phyloP scores from a whole-genome alignment of 2,329 filamentous ascomycete species.

The Huntiella bhutanensis region DNA sequence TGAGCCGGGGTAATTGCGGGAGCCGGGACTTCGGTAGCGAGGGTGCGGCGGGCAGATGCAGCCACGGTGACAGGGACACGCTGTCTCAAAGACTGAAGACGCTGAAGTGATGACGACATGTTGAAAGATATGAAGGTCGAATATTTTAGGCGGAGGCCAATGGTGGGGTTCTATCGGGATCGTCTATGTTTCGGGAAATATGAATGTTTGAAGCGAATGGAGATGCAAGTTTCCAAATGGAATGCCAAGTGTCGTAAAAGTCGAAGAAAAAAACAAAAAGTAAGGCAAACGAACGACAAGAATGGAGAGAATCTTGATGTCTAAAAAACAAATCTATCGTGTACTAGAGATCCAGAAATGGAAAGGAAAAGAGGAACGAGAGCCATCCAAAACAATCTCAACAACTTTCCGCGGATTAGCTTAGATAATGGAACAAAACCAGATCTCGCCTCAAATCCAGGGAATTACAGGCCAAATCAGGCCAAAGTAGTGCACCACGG shows the following conservation, averaged over 20 bases:
- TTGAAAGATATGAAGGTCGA: constrained; percentile 18
- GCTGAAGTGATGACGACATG: constrained; percentile 23
- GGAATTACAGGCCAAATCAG: not conserved
- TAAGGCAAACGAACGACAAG: not conserved
- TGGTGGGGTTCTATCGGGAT: not conserved
- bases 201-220: not conserved
- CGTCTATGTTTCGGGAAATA: not conserved
- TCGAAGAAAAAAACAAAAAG: not conserved
- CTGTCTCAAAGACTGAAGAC: constrained; percentile 25
- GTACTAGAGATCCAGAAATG: not conserved
- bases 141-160: not conserved
- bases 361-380: not conserved
- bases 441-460: not conserved
- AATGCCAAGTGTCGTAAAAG: not conserved
- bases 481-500: not conserved
- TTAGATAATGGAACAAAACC: not conserved
- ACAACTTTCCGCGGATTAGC: constrained; percentile 3
- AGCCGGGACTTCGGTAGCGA: constrained; percentile 28
- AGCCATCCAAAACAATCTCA: not conserved
- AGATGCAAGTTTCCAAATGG: not conserved
- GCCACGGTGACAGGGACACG: constrained; percentile 21
- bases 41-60: constrained; percentile 18
- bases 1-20: constrained; percentile 13
- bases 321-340: not conserved
- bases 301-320: not conserved